Evolutionary conservation across 805 yeast species (phyloP).

Genomic region (Saturnispora galanensis): DNA sequence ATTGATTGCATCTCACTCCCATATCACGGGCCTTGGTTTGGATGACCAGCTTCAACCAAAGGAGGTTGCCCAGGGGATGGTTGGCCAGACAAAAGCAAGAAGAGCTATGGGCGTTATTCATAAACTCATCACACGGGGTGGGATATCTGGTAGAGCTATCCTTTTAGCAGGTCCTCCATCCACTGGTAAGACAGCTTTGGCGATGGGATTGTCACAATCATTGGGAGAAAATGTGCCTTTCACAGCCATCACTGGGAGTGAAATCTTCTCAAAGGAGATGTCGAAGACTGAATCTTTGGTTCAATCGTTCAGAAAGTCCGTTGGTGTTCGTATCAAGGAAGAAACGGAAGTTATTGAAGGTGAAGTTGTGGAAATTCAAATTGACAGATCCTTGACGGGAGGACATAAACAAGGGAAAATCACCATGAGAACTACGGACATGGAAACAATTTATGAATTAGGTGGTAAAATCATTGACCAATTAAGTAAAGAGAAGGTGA

Average conservation of each 20-base stretch:
- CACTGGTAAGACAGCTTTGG: constrained; percentile 96
- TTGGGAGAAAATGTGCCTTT: constrained; percentile 96
- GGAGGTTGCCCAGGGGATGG: constrained; percentile 79
- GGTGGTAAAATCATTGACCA: constrained; percentile 56
- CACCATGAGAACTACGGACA: constrained; percentile 81
- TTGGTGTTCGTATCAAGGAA: constrained; percentile 92
- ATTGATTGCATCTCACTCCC: constrained; percentile 81
- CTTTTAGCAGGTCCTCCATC: constrained; percentile 97
- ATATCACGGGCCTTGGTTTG: constrained; percentile 87
- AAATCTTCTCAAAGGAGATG: constrained; percentile 89
- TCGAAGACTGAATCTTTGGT: constrained; percentile 92
- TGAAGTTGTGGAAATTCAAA: constrained; percentile 92
- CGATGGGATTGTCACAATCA: constrained; percentile 91
- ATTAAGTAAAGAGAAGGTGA: constrained; percentile 87
- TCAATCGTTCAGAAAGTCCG: constrained; percentile 95
- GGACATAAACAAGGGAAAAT: constrained; percentile 76
- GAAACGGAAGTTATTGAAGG: constrained; percentile 98
- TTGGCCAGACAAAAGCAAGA: constrained; percentile 66
- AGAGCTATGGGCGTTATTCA: constrained; percentile 94
- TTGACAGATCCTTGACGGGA: constrained; percentile 84
- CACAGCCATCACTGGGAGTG: constrained; percentile 94
- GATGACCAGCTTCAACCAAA: constrained; percentile 86
- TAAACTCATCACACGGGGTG: constrained; percentile 83
- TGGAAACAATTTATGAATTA: constrained; percentile 72
- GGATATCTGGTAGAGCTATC: constrained; percentile 93